Evolutionary conservation across 768 basidiomycete species (phyloP).

Genomic region (Lactarius trivialis): DNA sequence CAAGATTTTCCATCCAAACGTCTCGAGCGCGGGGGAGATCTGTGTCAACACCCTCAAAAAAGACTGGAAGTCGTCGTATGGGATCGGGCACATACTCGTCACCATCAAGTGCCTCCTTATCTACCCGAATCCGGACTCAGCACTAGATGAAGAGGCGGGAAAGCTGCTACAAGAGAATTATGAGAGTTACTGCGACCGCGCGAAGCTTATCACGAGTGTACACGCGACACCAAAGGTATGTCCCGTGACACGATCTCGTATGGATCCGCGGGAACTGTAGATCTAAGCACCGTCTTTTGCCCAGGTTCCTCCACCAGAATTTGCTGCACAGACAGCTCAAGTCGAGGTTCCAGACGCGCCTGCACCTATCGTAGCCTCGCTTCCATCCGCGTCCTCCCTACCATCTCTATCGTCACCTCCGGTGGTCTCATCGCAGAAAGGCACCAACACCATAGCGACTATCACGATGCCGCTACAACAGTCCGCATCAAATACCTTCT

Average conservation of each 20-base stretch:
- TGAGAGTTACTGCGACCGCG: conserved; percentile 78
- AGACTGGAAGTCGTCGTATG: conserved; percentile 90
- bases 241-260: background rate
- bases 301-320: conserved; percentile 55
- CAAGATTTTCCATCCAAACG: conserved; percentile 97
- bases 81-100: conserved; percentile 84
- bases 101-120: conserved; percentile 95
- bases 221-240: conserved; percentile 79
- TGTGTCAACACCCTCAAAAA: conserved; percentile 98
- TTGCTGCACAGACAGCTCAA: conserved; percentile 34
- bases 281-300: background rate
- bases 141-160: conserved; percentile 92
- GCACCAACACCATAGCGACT: conserved; percentile 26
- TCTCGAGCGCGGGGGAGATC: conserved; percentile 84
- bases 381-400: conserved; percentile 30
- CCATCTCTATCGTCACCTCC: conserved; percentile 28
- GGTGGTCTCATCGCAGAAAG: conserved; percentile 27
- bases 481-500: conserved; percentile 36
- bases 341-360: conserved; percentile 28
- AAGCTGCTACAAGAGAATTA: conserved; percentile 89
- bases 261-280: background rate
- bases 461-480: conserved; percentile 37
- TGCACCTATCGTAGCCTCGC: conserved; percentile 27
- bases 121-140: conserved; percentile 94
- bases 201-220: conserved; percentile 82